Evolutionary conservation across 1,284 basidiomycete genomes (phyloP).

Genomic region (Neonothopanus nambi): DNA sequence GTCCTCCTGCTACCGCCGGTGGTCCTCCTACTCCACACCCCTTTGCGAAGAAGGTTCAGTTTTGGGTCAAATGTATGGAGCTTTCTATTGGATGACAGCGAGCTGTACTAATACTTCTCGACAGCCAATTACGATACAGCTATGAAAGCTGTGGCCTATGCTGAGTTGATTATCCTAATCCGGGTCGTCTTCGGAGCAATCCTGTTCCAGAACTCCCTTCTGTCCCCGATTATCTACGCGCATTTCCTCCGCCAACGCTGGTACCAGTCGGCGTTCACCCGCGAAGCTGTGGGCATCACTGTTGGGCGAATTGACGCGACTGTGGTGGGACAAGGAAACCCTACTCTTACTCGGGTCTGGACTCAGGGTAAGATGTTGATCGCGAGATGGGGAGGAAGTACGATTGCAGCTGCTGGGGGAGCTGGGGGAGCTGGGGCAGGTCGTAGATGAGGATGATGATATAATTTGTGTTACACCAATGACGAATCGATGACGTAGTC

Average conservation of each 20-base stretch:
- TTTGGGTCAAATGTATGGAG: conserved; percentile 87
- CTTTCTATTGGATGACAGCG: background rate
- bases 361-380: conserved; percentile 50
- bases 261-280: conserved; percentile 90
- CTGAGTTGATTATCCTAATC: conserved; percentile 79
- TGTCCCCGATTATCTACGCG: conserved; percentile 82
- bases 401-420: too few relatives aligned
- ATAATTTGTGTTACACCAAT: too few relatives aligned
- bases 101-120: conserved; percentile 13
- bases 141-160: conserved; percentile 88
- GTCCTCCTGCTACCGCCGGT: conserved; percentile 62
- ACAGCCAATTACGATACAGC: conserved; percentile 89
- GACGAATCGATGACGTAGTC: conserved; percentile 15
- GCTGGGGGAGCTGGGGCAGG: conserved; percentile 29
- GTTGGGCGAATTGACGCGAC: conserved; percentile 45
- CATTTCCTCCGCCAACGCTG: conserved; percentile 92
- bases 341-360: conserved; percentile 60
- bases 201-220: conserved; percentile 77
- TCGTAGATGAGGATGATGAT: background rate
- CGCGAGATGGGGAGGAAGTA: conserved; percentile 56
- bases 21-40: conserved; percentile 71
- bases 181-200: conserved; percentile 78
- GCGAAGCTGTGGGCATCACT: conserved; percentile 61
- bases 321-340: conserved; percentile 49
- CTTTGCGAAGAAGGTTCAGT: conserved; percentile 72